Base-by-base conservation (phyloP, 2,329 filamentous ascomycete genomes). In the Phialophora chinensis region DNA sequence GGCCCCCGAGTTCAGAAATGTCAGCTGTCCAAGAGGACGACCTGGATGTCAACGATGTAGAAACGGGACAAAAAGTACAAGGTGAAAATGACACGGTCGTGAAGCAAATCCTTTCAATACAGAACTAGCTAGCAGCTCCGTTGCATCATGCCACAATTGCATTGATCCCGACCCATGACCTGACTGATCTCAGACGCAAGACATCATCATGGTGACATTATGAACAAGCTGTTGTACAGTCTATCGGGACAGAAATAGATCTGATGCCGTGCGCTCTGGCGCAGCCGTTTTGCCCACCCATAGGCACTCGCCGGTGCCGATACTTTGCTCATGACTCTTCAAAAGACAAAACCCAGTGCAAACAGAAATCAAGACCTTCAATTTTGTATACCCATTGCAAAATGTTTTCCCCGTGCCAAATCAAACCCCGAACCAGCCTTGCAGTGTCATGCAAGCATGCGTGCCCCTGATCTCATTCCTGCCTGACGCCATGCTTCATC, bases 221-320 rank as follows among this genome's bases (percentile, higher is more conserved):
- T 60, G 42, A 50, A 50, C 57, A 60, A 60, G 42, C 57, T 60
- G 57, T 60, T 61, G 59, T 61, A 61, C 59, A 61, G 27, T 61
- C 59, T 61, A 61, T 61, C 49, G 4, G 35, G 42, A 33, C 7
- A 12, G 25, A 14, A 50, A 44, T 11, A 35, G 57, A 47, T 25
- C 27, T 31, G 31, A 31, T 29, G 35, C 33, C 42, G n/a, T 35
- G 57, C 42, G 47, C 25, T 50, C 42, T 50, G 57, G 14, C 49
- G 25, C 49, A 25, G 49, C 14, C 23, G 27, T 23, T 44, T n/a
- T 44, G 25, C 14, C 49, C 49, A 12, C 49, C 25, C 20, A 27
- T n/a, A 27, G 49, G 49, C 49, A 52, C 20, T 52, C 49, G 49
- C 49, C 20, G 49, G 49, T 52, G 49, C 49, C 49, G 20, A 17